These are phyloP conservation scores for Phytophthora melonis DNA, from an alignment of 352 stramenopile genomes.

Conservation along the genomic window DNA sequence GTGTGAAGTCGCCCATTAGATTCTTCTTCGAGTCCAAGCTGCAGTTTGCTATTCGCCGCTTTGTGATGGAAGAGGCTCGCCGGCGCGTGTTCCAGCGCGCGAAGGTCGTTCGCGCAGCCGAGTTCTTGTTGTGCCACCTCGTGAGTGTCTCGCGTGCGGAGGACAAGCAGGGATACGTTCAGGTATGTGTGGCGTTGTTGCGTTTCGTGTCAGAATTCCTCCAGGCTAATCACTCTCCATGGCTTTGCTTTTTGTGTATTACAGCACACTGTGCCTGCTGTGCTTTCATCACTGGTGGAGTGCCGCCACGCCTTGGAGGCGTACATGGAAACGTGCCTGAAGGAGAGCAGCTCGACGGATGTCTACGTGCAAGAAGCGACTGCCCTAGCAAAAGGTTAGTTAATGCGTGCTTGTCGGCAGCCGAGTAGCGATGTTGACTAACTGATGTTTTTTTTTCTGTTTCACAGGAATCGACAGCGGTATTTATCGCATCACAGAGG, in stretches of 20 bases:
- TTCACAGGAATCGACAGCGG: conserved; percentile 73
- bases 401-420: conserved; percentile 1
- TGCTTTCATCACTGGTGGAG: conserved; percentile 74
- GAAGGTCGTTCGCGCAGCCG: conserved; percentile 59
- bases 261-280: conserved; percentile 74
- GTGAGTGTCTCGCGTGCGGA: conserved; percentile 65
- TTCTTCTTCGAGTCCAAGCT: conserved; percentile 62
- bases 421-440: conserved; percentile 2
- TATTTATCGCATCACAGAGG: conserved; percentile 80
- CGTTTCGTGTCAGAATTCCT: background rate
- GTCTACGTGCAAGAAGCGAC: conserved; percentile 72
- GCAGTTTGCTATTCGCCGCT: conserved; percentile 70
- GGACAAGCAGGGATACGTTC: conserved; percentile 71
- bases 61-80: conserved; percentile 59
- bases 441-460: conserved; percentile 13
- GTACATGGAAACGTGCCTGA: conserved; percentile 79
- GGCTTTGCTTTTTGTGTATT: background rate
- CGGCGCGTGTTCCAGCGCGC: conserved; percentile 53
- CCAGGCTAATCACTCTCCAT: too few species aligned
- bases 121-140: conserved; percentile 69
- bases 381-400: conserved; percentile 62
- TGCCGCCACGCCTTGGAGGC: conserved; percentile 68
- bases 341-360: conserved; percentile 64
- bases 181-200: conserved; percentile 51
- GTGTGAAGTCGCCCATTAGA: conserved; percentile 53